phyloP scores from a whole-genome alignment of 495 filamentous ascomycete genomes.

The Podospora pseudoanserina region DNA sequence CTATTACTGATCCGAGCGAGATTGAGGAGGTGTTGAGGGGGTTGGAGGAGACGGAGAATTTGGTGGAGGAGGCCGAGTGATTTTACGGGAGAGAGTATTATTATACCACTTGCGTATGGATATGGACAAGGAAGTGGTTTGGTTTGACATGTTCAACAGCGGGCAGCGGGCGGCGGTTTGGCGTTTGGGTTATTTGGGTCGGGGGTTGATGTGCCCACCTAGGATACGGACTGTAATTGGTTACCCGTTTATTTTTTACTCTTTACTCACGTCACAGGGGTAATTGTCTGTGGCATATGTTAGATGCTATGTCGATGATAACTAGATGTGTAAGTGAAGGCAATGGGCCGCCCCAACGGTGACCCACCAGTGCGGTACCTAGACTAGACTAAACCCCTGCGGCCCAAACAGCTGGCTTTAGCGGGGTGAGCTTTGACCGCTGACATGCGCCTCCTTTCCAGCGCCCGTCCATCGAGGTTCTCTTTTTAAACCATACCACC shows the following conservation, averaged over 20 bases:
- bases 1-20: conserved; percentile 79
- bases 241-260: background rate
- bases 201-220: background rate
- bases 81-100: background rate
- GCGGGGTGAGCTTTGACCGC: conserved; percentile 1
- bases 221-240: background rate
- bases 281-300: background rate
- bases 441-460: background rate
- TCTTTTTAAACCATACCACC: background rate
- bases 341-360: background rate
- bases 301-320: background rate
- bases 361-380: background rate
- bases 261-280: background rate
- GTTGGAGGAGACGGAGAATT: conserved; percentile 67
- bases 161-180: background rate
- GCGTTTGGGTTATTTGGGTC: background rate
- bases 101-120: background rate
- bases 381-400: background rate
- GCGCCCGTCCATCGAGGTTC: background rate
- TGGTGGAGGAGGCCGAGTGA: conserved; percentile 37
- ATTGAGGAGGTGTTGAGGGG: conserved; percentile 69
- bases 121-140: background rate
- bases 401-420: conserved; percentile 1
- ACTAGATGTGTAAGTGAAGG: background rate
- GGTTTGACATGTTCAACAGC: background rate